Percentiles rank a stretch among this genome's conserved stretches.
Conservation (phyloP, 768 basidiomycete genomes). For the Lactarius hengduanensis region DNA sequence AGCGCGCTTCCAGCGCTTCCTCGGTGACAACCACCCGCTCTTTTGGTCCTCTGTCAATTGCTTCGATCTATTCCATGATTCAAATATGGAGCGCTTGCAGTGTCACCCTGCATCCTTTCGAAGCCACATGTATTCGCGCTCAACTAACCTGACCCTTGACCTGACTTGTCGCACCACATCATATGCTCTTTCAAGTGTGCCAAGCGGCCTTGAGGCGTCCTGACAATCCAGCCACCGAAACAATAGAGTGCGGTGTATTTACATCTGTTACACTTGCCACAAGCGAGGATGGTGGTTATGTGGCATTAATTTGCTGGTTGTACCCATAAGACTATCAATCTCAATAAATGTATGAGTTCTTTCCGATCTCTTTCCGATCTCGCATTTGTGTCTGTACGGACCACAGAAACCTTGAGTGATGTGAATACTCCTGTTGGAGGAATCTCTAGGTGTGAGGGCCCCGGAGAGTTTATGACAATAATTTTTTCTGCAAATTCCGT, state of each 20-base stretch:
- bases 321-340: neutral
- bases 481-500: conserved; percentile 1
- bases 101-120: conserved; percentile 13
- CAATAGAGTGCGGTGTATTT: neutral
- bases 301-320: conserved; percentile 6
- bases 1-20: conserved; percentile 21
- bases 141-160: conserved; percentile 8
- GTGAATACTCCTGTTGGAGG: conserved; percentile 2
- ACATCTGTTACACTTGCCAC: neutral
- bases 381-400: neutral
- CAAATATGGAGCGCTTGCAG: conserved; percentile 1
- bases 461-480: neutral
- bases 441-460: neutral
- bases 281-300: conserved; percentile 2
- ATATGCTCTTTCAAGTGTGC: conserved; percentile 16
- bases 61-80: conserved; percentile 16
- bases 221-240: neutral
- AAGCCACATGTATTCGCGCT: conserved; percentile 13
- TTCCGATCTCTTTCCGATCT: conserved; percentile 26
- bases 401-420: conserved; percentile 13
- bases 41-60: neutral
- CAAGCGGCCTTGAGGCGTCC: conserved; percentile 5
- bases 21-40: conserved; percentile 5
- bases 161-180: conserved; percentile 20
- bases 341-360: conserved; percentile 8